Evolutionary conservation across 2,329 filamentous ascomycete genomes (phyloP).

Genomic region (Cylindrodendrum hubeiense): DNA sequence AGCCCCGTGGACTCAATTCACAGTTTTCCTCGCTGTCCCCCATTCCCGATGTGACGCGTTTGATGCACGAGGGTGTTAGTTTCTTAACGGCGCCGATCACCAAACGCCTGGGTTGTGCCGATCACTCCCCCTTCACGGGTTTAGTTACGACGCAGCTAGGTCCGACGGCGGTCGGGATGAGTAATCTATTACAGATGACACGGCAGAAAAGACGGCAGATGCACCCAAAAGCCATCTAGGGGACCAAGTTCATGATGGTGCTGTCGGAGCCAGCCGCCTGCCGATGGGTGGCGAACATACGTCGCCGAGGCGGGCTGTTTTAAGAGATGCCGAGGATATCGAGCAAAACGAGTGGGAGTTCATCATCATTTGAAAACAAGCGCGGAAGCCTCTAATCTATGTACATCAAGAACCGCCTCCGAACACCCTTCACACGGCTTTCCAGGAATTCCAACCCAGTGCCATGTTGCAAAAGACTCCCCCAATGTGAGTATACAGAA

Average conservation of each 20-base stretch:
- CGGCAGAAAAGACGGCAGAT: background rate
- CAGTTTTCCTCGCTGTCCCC: background rate
- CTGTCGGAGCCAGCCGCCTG: background rate
- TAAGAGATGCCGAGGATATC: background rate
- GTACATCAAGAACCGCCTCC: slow-evolving; percentile 12
- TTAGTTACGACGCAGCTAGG: background rate
- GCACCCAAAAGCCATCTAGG: background rate
- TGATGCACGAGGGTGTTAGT: slow-evolving; percentile 12
- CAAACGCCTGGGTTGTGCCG: slow-evolving; percentile 4
- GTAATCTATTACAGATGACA: slow-evolving; percentile 25
- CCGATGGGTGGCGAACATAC: background rate
- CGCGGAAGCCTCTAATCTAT: slow-evolving; percentile 15
- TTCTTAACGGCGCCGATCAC: slow-evolving; percentile 26
- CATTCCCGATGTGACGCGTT: background rate
- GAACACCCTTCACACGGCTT: background rate
- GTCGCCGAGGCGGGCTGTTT: background rate
- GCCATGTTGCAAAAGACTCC: slow-evolving; percentile 33
- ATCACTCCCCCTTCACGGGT: slow-evolving; percentile 15
- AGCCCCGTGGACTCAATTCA: background rate
- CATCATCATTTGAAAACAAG: slow-evolving; percentile 8
- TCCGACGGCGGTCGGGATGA: slow-evolving; percentile 12
- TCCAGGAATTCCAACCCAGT: slow-evolving; percentile 24
- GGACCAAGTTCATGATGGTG: background rate
- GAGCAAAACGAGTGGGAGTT: background rate
- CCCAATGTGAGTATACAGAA: slow-evolving; percentile 39